phyloP scores from a whole-genome alignment of 345 rosid genomes.

The Orychophragmus violaceus region DNA sequence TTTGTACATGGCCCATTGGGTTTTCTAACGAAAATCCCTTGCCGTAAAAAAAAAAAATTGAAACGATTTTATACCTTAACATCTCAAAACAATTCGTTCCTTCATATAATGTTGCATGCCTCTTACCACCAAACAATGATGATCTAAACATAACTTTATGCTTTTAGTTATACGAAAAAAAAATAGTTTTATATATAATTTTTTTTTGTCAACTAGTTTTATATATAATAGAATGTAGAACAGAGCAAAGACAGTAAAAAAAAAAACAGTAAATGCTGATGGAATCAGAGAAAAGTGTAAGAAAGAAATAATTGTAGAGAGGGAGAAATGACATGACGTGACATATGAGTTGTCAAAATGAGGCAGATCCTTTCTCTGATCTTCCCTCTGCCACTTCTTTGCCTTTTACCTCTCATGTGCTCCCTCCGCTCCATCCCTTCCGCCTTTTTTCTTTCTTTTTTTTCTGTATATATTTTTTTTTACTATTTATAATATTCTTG shows the following conservation, averaged over 20 bases:
- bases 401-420: conserved; percentile 33
- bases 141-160: background rate
- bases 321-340: conserved; percentile 28
- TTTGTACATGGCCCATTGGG: too few relatives aligned
- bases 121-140: background rate
- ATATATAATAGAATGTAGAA: conserved; percentile 12
- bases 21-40: too few relatives aligned
- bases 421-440: conserved; percentile 20
- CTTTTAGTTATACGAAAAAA: background rate
- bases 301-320: background rate
- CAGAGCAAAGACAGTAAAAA: conserved; percentile 16
- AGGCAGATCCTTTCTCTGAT: conserved; percentile 33
- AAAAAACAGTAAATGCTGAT: conserved; percentile 4
- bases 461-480: background rate
- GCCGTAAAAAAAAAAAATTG: too few relatives aligned
- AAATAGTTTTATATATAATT: background rate
- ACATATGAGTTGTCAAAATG: conserved; percentile 33
- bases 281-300: conserved; percentile 1
- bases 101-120: background rate
- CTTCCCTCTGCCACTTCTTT: conserved; percentile 31
- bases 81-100: background rate
- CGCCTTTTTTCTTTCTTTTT: background rate
- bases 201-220: too few relatives aligned
- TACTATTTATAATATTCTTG: background rate
- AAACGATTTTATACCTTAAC: background rate